Base-by-base conservation (phyloP, 192 early-diverging fungal species). In the Backusella westeae region DNA sequence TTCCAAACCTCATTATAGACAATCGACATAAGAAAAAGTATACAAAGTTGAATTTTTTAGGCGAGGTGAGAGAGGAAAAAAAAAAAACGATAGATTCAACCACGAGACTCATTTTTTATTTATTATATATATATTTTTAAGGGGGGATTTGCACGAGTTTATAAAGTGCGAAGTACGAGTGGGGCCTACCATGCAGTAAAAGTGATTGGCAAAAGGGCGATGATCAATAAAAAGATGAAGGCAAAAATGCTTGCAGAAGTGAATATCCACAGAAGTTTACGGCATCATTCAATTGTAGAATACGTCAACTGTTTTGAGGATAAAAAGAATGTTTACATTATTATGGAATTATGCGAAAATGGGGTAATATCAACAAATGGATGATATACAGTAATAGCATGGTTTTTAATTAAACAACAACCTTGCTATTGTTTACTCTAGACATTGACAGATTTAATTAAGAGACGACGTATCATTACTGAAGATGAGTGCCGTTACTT, bases 301-400 rank as follows among this genome's bases (percentile, higher is more conserved):
- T 98, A 95, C 71, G 70, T 90, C 56, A 86, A 90, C 41, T 89
- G 92, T 68, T 98, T 98, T 86, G 97, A 99, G 84, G 96, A 99
- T 83, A 80, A 84, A 23, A 85, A 87, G 49, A 90, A 92, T 78
- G 91, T 98, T 10, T 98, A 96, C 81, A 87, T 99, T 75, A 84
- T 97, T 15, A 80, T 99, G 80, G 98, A 99, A 83, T 83, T 96
- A 23, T 99, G 98, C 82, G 91, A 92, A 41, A 96, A 93, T 78
- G 89, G 88, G 81, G 94, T 93, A 81, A 32, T 3, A 32, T 2
- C 32, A 32, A 3, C 32, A 32, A 32, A 32, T 32, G 32, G 32
- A 32, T 32, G 3, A 32, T 32, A 32, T 3, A 32, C 32, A 32
- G 32, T 32, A 32, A 32, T 32, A 32, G 32, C 32, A 32, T 3